Base-by-base conservation (phyloP, 495 filamentous ascomycete species). In the Amniculicola lignicola region DNA sequence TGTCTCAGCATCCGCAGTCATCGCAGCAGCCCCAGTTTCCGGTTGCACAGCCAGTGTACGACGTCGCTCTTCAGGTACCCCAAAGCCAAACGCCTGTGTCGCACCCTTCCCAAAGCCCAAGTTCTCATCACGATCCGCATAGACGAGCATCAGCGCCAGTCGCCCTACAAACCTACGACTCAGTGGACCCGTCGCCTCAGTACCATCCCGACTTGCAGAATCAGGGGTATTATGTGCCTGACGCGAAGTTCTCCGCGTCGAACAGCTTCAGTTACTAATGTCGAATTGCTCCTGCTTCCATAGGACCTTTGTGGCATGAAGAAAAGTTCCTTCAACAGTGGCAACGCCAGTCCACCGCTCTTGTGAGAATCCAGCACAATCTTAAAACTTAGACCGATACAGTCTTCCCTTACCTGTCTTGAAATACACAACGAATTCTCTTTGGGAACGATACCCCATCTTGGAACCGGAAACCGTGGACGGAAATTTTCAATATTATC, bases 81-180 rank as follows among this genome's bases (percentile, higher is more conserved):
- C 46, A 42, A 38, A 33, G 12, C 19, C 27, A 44, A 16, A 47
- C 47, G 10, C 42, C 41, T 27, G 27, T 43, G 18, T 42, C 24
- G 19, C 49, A 37, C 15, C 18, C 24, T 7, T 31, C 44, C 0
- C 33, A 35, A 27, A 51, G 36, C 24, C 52, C 41, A 6, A 16
- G 46, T 41, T 35, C 14, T 3, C 52, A 55, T 15, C 57, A 60
- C 21, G 57, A 60, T 21, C 41, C 57, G 18, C 33, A 35, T 21
- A n/a, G 57, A 28, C 31, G 57, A 31, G 49, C 49, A 3, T 60
- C 57, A 4, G 50, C 57, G 18, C 57, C 57, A 9, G 50, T 60
- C 11, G 19, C 57, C 0, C 6, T 54, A 24, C 49, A 48, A 16
- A 22, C 28, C 11, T 60, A 53, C 25, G 50, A 36, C 18, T 44